These are phyloP conservation scores for Ustilaginoidea virens DNA, from an alignment of 2,329 filamentous ascomycete species.

Conservation along the genomic window DNA sequence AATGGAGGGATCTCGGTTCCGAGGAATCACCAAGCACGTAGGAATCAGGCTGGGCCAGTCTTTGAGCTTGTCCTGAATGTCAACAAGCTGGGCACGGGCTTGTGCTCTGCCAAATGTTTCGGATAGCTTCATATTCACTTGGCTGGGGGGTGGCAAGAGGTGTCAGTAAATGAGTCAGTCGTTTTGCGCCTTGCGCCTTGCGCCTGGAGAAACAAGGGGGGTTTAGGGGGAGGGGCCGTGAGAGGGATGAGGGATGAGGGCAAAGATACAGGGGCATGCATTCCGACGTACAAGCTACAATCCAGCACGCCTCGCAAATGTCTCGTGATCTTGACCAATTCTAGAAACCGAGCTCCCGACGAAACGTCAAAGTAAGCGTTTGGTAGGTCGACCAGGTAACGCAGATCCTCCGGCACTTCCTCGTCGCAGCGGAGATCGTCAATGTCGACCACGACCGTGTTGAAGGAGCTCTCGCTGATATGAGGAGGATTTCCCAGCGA, in stretches of 20 bases:
- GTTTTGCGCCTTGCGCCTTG: no score
- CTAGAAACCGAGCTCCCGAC: conserved; percentile 21
- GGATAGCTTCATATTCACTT: conserved; percentile 9
- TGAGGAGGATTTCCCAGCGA: conserved; percentile 31
- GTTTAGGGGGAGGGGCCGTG: conserved; percentile 2
- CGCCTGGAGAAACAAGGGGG: conserved; percentile 1
- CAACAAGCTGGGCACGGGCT: conserved; percentile 10
- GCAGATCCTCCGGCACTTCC: conserved; percentile 20
- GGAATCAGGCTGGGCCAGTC: conserved; percentile 22
- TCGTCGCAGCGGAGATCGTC: conserved; percentile 28
- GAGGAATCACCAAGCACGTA: conserved; percentile 16
- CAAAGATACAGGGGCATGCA: not conserved
- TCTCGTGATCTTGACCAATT: conserved; percentile 16
- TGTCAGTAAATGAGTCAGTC: no score
- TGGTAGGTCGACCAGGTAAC: conserved; percentile 18
- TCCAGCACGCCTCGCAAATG: conserved; percentile 18
- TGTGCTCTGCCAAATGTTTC: conserved; percentile 7
- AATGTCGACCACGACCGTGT: conserved; percentile 21
- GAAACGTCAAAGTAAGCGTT: conserved; percentile 17
- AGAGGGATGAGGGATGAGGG: not conserved
- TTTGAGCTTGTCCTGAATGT: conserved; percentile 14
- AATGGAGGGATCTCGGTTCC: conserved; percentile 3
- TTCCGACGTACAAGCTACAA: conserved; percentile 16
- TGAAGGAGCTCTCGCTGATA: conserved; percentile 23
- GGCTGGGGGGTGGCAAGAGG: no score